Base-by-base conservation (phyloP, 2,329 filamentous ascomycete genomes). In the Aspergillus sp. region DNA sequence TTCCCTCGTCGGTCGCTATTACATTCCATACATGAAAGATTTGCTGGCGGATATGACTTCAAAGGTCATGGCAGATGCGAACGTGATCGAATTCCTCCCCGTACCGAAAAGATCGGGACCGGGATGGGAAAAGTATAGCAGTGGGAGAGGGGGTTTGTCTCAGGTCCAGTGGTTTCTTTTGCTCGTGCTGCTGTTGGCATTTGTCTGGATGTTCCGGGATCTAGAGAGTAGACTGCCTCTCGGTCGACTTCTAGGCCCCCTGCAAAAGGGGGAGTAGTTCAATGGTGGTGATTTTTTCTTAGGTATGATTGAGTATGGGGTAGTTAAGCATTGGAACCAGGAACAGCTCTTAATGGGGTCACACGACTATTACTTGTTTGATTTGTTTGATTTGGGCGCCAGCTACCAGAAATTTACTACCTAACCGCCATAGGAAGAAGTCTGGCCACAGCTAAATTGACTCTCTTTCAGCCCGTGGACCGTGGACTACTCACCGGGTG, bases 1-100 rank as follows among this genome's bases (percentile, higher is more conserved):
- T 24, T 57, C 39, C 4, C 6, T 67, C 2, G 52, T 68, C 36
- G 61, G 63, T 6, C 63, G 68, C 10, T 68, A 65, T 49, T 58
- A 61, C 32, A 54, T 52, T n/a, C 67, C 66, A 4, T 61, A 67
- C 51, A 42, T 54, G 2, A 58, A 52, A 6, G 53, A 64, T 29
- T 10, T 62, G 12, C 56, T 62, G 11, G 66, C 60, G 9, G 57
- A 67, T 46, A 52, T 62, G 54, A 60, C 60, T 26, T 64, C 67
- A 1, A 60, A 60, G 39, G 26, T 60, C 26, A 55, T 67, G n/a
- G 66, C 65, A 1, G 62, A 63, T 51, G 62, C 57, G 11, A 55
- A 55, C n/a, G 20, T 49, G 10, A 26, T 63, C 14, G 16, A 32
- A 6, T 69, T 63, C 45, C 53, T 69, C 18, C 59, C 65, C n/a